phyloP scores from a whole-genome alignment of 228 moss, liverwort and hornwort species.

The Sphagnum fallax region DNA sequence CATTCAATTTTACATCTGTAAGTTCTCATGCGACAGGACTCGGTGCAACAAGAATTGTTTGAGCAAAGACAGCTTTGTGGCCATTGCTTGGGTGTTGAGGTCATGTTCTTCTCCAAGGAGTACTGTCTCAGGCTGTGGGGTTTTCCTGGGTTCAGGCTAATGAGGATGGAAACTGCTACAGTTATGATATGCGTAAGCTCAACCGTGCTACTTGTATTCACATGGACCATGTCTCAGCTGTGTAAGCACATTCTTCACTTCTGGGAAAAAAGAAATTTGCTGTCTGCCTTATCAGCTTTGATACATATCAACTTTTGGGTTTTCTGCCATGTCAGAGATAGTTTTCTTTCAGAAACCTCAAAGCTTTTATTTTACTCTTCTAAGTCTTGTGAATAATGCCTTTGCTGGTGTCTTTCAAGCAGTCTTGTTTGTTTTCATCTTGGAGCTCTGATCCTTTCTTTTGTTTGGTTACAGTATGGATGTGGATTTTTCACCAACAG shows the following conservation, averaged over 20 bases:
- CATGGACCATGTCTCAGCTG: constrained; percentile 95
- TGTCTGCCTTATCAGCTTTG: background rate
- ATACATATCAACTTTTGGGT: no score
- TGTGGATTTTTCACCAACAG: constrained; percentile 85
- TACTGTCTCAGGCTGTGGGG: background rate
- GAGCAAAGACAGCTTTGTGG: background rate
- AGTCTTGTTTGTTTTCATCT: background rate
- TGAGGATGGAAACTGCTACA: constrained; percentile 92
- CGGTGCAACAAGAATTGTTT: background rate
- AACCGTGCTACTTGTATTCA: constrained; percentile 83
- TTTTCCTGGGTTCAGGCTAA: constrained; percentile 50
- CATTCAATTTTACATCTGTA: constrained; percentile 92
- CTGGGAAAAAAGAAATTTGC: background rate
- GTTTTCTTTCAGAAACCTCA: no score
- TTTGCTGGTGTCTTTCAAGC: background rate
- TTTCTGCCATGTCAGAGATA: no score
- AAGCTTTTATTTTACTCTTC: no score
- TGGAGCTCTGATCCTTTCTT: background rate
- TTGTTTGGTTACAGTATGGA: constrained; percentile 57
- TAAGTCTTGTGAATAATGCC: no score
- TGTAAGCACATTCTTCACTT: constrained; percentile 47
- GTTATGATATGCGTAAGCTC: constrained; percentile 89
- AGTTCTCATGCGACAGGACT: constrained; percentile 3
- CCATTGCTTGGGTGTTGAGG: no score
- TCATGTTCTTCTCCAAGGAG: background rate